Conservation (phyloP, 441 rosid genomes). For the Populus hybrid region DNA sequence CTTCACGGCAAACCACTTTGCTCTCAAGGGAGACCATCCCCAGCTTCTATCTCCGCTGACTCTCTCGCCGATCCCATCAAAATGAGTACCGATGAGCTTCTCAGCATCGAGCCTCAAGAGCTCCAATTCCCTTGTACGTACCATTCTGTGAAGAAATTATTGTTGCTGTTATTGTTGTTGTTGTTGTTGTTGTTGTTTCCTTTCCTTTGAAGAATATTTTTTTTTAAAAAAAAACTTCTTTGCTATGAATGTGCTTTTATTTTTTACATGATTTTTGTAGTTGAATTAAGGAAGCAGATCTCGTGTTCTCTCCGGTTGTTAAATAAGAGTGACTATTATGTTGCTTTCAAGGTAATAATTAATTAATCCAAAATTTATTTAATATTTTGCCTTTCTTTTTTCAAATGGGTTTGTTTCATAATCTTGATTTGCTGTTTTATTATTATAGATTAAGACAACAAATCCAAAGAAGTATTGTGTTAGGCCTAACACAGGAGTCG, state of each 20-base stretch:
- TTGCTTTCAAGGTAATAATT: slow-evolving; percentile 62
- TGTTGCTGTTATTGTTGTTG: neutral
- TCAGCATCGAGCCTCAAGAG: slow-evolving; percentile 70
- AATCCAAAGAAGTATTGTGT: slow-evolving; percentile 85
- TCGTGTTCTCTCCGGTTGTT: slow-evolving; percentile 63
- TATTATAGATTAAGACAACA: slow-evolving; percentile 68
- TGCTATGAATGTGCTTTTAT: neutral
- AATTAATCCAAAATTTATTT: neutral
- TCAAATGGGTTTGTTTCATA: neutral
- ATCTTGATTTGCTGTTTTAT: neutral
- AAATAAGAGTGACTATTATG: slow-evolving; percentile 61
- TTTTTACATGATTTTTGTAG: slow-evolving; percentile 25
- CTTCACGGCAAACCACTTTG: neutral
- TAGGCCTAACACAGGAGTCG: slow-evolving; percentile 74
- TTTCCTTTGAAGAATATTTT: too few relatives aligned
- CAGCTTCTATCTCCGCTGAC: slow-evolving; percentile 5
- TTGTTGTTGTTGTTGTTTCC: too few relatives aligned
- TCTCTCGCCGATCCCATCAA: slow-evolving; percentile 22
- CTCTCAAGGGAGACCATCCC: neutral
- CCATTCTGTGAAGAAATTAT: neutral
- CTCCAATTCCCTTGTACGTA: slow-evolving; percentile 70
- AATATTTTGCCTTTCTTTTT: neutral
- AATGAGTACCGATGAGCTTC: slow-evolving; percentile 66
- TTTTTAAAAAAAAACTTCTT: slow-evolving; percentile 12
- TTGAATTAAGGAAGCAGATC: slow-evolving; percentile 86